Conservation (phyloP, 495 filamentous ascomycete species). For the Talaromyces liani region DNA sequence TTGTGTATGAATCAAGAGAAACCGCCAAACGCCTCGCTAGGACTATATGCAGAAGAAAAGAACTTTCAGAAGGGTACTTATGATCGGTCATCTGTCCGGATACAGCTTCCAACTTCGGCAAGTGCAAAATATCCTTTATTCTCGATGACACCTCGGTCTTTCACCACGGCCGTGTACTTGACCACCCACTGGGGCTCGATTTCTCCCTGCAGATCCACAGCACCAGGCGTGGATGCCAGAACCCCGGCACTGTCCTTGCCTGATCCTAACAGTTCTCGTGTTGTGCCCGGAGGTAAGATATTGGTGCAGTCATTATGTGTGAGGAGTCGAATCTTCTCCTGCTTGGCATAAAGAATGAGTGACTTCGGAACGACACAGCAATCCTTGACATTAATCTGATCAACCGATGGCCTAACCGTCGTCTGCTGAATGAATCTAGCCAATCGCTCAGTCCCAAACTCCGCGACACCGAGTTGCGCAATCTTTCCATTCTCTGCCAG, state of each 20-base stretch:
- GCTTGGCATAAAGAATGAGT: conserved; percentile 75
- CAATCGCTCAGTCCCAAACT: conserved; percentile 82
- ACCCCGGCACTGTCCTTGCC: conserved; percentile 57
- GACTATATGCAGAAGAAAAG: conserved; percentile 1
- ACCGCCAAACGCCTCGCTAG: conserved; percentile 26
- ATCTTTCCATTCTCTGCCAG: conserved; percentile 67
- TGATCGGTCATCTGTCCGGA: conserved; percentile 20
- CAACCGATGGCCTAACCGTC: conserved; percentile 67
- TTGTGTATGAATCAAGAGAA: conserved; percentile 11
- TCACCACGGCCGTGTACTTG: conserved; percentile 97
- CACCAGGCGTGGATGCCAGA: conserved; percentile 45
- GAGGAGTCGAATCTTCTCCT: conserved; percentile 76
- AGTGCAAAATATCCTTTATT: conserved; percentile 95
- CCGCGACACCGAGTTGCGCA: conserved; percentile 70
- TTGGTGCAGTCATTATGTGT: conserved; percentile 94
- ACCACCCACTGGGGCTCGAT: conserved; percentile 88
- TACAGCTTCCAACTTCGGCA: conserved; percentile 54
- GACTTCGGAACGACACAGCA: conserved; percentile 94
- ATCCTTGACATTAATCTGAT: conserved; percentile 96
- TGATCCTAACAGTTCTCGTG: conserved; percentile 72
- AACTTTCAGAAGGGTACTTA: conserved; percentile 2
- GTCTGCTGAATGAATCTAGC: conserved; percentile 57
- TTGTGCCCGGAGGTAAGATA: conserved; percentile 76
- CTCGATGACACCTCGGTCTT: conserved; percentile 93
- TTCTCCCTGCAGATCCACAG: conserved; percentile 54